Evolutionary conservation across 495 filamentous ascomycete genomes (phyloP).

Genomic region (Aspergillus egyptiacus): DNA sequence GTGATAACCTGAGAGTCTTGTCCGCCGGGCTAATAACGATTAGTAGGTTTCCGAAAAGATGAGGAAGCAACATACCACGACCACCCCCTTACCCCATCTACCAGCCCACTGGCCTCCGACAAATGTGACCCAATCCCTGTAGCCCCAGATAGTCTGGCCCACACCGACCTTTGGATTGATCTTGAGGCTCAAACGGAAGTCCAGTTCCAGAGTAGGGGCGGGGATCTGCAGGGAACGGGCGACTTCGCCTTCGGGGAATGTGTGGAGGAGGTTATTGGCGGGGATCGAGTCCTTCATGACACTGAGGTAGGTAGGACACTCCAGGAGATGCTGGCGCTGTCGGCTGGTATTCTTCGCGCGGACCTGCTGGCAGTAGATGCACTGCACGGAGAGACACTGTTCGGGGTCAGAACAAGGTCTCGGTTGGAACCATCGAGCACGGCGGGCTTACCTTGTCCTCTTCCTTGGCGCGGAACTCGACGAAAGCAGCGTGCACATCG

Average conservation of each 20-base stretch:
- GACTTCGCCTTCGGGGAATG: constrained; percentile 50
- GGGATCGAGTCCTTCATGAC: constrained; percentile 55
- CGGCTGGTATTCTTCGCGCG: constrained; percentile 53
- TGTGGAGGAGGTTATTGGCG: constrained; percentile 52
- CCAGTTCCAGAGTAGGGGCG: constrained; percentile 50
- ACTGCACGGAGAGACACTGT: constrained; percentile 52
- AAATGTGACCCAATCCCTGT: constrained; percentile 54
- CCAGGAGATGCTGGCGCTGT: constrained; percentile 49
- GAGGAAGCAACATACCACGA: constrained; percentile 42
- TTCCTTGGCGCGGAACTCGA: constrained; percentile 53
- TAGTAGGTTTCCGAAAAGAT: neutral
- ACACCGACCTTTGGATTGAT: constrained; percentile 52
- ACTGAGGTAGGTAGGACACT: constrained; percentile 51
- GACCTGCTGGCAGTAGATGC: constrained; percentile 53
- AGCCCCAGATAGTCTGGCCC: constrained; percentile 48
- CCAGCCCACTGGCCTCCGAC: constrained; percentile 56
- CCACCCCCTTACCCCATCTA: constrained; percentile 52
- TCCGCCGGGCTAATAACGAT: constrained; percentile 46
- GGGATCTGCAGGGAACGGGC: constrained; percentile 49
- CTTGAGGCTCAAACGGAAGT: constrained; percentile 59
- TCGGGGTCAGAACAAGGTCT: neutral
- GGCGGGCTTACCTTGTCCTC: constrained; percentile 47
- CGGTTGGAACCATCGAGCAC: neutral
- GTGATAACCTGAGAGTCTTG: constrained; percentile 55
- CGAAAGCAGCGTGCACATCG: constrained; percentile 51